Evolutionary conservation across 129 eudicot genomes (phyloP).

Genomic region (Tagetes patula): DNA sequence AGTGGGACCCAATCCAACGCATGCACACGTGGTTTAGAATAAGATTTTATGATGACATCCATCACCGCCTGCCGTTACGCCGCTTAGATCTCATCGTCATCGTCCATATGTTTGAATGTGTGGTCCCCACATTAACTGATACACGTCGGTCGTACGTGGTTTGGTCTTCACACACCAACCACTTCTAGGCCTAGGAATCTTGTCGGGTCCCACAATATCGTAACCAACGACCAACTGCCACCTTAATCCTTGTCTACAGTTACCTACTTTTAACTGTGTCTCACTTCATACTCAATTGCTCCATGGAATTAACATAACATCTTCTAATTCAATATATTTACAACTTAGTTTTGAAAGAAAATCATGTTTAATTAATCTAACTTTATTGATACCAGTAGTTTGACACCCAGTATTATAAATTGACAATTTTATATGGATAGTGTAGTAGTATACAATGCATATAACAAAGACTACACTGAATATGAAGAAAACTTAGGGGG

Average conservation of each 20-base stretch:
- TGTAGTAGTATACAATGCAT: no score
- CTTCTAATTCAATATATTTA: no score
- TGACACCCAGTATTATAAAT: no score
- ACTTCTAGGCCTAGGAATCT: slow-evolving; percentile 31
- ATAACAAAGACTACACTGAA: no score
- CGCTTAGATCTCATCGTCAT: slow-evolving; percentile 44
- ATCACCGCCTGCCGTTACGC: slow-evolving; percentile 43
- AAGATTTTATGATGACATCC: slow-evolving; percentile 14
- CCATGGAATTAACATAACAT: not conserved
- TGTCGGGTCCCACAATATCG: slow-evolving; percentile 25
- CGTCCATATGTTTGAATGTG: slow-evolving; percentile 23
- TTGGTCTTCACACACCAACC: slow-evolving; percentile 14
- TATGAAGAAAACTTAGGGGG: no score
- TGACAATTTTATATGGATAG: no score
- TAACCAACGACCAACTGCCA: slow-evolving; percentile 35
- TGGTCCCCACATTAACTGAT: slow-evolving; percentile 23
- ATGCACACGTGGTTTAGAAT: slow-evolving; percentile 36
- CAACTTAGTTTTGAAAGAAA: no score
- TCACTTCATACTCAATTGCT: not conserved
- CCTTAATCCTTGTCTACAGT: slow-evolving; percentile 7
- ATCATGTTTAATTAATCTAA: no score
- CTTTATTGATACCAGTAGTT: no score
- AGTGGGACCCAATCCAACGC: not conserved
- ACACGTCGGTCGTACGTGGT: slow-evolving; percentile 36
- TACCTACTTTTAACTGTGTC: not conserved